Percentiles rank a stretch among this genome's conserved stretches.
phyloP scores from a whole-genome alignment of 2,329 filamentous ascomycete species.

The Akanthomyces lecanii region DNA sequence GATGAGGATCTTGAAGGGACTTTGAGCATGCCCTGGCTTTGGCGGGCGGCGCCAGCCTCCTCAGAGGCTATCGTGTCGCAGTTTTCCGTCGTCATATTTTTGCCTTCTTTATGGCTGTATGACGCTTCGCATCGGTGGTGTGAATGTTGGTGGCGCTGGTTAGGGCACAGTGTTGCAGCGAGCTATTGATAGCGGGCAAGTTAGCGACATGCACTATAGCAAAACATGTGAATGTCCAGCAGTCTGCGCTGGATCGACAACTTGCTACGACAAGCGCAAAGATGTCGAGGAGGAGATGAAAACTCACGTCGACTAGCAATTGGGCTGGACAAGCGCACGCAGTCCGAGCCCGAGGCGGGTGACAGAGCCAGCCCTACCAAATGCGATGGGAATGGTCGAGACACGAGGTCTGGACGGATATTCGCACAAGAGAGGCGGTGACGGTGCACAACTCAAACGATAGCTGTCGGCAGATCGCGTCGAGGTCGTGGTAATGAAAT shows the following conservation, averaged over 20 bases:
- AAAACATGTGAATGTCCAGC: background rate
- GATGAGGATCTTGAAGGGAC: slow-evolving; percentile 61
- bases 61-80: slow-evolving; percentile 39
- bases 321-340: slow-evolving; percentile 14
- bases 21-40: slow-evolving; percentile 50
- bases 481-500: background rate
- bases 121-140: slow-evolving; percentile 31
- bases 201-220: background rate
- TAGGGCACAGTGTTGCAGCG: slow-evolving; percentile 29
- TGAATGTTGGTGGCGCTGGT: slow-evolving; percentile 25
- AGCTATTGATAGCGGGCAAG: background rate
- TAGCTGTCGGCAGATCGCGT: slow-evolving; percentile 2
- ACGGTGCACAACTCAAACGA: background rate
- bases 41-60: slow-evolving; percentile 42
- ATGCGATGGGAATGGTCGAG: background rate
- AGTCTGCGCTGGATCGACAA: background rate
- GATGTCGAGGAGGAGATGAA: background rate
- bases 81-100: slow-evolving; percentile 40
- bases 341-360: slow-evolving; percentile 15
- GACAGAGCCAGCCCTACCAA: slow-evolving; percentile 14
- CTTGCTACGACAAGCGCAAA: background rate
- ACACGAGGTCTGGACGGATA: background rate
- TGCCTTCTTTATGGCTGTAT: slow-evolving; percentile 29
- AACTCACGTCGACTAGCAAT: slow-evolving; percentile 14
- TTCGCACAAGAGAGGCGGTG: background rate